Evolutionary conservation across 2,329 filamentous ascomycete species (phyloP).

Genomic region (Scytalidium lignicola): DNA sequence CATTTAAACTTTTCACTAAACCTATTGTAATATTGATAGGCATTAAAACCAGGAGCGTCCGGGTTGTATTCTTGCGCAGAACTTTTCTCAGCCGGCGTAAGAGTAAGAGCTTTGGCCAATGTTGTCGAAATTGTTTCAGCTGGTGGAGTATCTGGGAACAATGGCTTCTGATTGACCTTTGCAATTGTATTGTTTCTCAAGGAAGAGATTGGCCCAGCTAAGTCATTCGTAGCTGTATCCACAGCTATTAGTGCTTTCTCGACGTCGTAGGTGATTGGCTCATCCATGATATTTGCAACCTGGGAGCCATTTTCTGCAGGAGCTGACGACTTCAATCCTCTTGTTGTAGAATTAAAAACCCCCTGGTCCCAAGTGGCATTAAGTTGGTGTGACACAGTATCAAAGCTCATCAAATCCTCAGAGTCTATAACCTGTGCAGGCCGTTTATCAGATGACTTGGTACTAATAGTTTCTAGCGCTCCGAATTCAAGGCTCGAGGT

Average conservation of each 20-base stretch:
- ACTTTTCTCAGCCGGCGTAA: slow-evolving; percentile 2
- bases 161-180: slow-evolving; percentile 1
- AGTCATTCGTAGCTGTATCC: not conserved
- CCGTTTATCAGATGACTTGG: not conserved
- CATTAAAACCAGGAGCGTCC: slow-evolving; percentile 12
- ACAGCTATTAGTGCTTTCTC: not conserved
- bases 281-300: slow-evolving; percentile 4
- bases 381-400: not conserved
- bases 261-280: not conserved
- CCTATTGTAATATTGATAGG: slow-evolving; percentile 11
- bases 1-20: slow-evolving; percentile 21
- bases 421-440: not conserved
- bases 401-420: not conserved
- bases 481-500: too few species aligned
- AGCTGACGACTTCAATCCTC: not conserved
- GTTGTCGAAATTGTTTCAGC: slow-evolving; percentile 3
- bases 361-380: not conserved
- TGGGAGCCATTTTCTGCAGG: not conserved
- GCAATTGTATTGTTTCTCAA: not conserved
- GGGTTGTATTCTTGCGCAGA: slow-evolving; percentile 13
- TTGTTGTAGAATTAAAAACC: not conserved
- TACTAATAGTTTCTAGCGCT: too few species aligned
- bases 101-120: not conserved
- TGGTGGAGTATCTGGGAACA: slow-evolving; percentile 5
- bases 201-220: not conserved